Base-by-base conservation (phyloP, 2,329 filamentous ascomycete species). In the Alternaria gaisen region DNA sequence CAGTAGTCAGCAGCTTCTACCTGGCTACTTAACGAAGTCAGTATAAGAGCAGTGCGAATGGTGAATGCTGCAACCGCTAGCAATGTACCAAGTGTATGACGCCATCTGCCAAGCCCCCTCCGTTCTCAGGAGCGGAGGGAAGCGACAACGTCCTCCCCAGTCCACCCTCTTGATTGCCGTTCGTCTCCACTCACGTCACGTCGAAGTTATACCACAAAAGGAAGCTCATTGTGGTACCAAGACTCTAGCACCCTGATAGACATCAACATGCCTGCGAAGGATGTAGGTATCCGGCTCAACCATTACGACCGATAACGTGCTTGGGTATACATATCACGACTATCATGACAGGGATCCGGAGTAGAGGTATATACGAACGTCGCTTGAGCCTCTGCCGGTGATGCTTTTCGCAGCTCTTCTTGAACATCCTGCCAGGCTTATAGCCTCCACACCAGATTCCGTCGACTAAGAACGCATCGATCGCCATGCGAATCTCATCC, bases 291-390 rank as follows among this genome's bases (percentile, higher is more conserved):
- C 20, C 32, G 46, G 9, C 11, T 12, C 46, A 26, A 36, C 46
- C 32, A 24, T 36, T 9, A 41, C 20, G 41, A 30, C n/a, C 24
- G 20, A 41, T 46, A 44, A 52, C 30, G 40, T 58, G 55, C 28
- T 58, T 53, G n/a, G 38, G n/a, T 22, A 58, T 32, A 51, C 16
- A 46, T 30, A 52, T 43, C 55, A 53, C 55, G 55, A 28, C 38
- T 51, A 22, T 30, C n/a, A 5, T 5, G 43, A 32, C 26, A 32
- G 12, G 26, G n/a, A 30, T 47, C n/a, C 4, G 10, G 4, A 12
- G 12, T 12, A 14, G 6, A 47, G 0, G 10, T 63, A 63, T 20
- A 60, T 60, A 30, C 28, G 26, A 36, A 14, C 30, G 9, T 7
- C 5, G 30, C 18, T 28, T 24, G 4, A 1, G 8, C 9, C 1